Base-by-base conservation (phyloP, 768 basidiomycete species). In the Pleurotus pulmonarius region DNA sequence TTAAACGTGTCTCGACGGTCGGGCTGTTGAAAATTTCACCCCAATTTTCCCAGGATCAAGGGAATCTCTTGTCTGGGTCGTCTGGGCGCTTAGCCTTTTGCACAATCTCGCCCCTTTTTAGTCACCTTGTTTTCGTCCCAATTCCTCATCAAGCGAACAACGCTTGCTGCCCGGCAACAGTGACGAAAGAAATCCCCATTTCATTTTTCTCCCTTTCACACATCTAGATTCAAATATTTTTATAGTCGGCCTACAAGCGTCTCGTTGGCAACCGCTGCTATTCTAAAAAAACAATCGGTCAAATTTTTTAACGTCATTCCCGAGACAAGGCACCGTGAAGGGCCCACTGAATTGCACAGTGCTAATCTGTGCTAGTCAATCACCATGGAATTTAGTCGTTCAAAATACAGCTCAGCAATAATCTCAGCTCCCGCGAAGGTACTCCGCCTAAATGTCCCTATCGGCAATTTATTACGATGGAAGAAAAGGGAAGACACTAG, bases 1-100 rank as follows among this genome's bases (percentile, higher is more conserved):
- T 53, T 53, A 53, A 53, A 53, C 51, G 51, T 53, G 51, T 53
- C 51, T 53, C 51, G 51, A 53, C 41, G 51, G 51, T 53, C 51
- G 51, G 51, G 51, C 51, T 53, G 39, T n/a, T 53, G 51, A 53
- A 53, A 53, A 38, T 53, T 53, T 53, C 39, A n/a, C 51, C 38
- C 51, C 16, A 41, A 40, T 53, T 25, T 53, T 53, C 51, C 51
- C 51, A 53, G 51, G 51, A 22, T 53, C 51, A 53, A 53, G 51
- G 48, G 51, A 25, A 53, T 53, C 51, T 22, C 51, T 41, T 41
- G 38, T 49, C 48, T 49, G 13, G 12, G 48, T 11, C 26, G 15
- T 34, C 15, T 51, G 26, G 15, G 37, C 49, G 29, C 49, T 29
- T 16, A 25, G 16, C 37, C 49, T 51, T 12, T 38, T 34, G 26